Percentiles rank a stretch among this genome's conserved stretches.
phyloP scores from a whole-genome alignment of 2,329 filamentous ascomycete genomes.

The Ophiostoma pallidulum region DNA sequence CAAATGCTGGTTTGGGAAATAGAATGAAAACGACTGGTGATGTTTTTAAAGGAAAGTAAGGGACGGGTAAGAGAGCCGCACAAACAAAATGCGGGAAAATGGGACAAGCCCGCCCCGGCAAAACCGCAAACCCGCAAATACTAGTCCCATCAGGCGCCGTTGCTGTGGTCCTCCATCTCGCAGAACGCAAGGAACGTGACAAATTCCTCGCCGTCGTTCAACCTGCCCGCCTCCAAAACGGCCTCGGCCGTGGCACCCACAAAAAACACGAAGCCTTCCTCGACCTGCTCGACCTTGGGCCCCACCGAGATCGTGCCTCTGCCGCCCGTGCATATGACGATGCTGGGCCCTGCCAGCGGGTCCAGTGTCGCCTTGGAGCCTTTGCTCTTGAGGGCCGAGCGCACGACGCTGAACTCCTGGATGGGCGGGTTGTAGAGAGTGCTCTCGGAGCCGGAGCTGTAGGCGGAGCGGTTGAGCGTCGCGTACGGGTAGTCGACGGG shows the following conservation, averaged over 20 bases:
- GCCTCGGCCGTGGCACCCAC: constrained; percentile 82
- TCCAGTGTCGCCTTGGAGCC: constrained; percentile 85
- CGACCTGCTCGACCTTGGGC: constrained; percentile 64
- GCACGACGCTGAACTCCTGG: constrained; percentile 87
- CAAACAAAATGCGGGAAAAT: not conserved
- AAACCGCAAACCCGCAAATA: too few relatives aligned
- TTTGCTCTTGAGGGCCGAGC: constrained; percentile 60
- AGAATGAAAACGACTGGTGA: too few relatives aligned
- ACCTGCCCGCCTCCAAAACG: constrained; percentile 58
- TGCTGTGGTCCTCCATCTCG: constrained; percentile 54
- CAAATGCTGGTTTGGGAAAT: too few relatives aligned
- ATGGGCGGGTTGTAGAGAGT: constrained; percentile 90
- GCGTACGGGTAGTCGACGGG: constrained; percentile 79
- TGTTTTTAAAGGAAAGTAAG: not conserved
- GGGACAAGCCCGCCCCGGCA: too few relatives aligned
- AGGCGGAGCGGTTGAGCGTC: constrained; percentile 70
- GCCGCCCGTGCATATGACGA: constrained; percentile 82
- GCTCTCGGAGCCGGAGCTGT: constrained; percentile 63
- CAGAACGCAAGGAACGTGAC: constrained; percentile 92
- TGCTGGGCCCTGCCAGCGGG: constrained; percentile 75
- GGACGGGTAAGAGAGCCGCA: not conserved
- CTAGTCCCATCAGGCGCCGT: constrained; percentile 19
- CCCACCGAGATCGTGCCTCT: constrained; percentile 78
- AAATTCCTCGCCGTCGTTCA: constrained; percentile 55
- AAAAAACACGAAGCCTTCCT: constrained; percentile 68